A percentile compares a stretch with the other conserved stretches of the same genome.
These are phyloP conservation scores for Austroboletus eburneus DNA, from an alignment of 768 basidiomycete genomes.

Conservation along the genomic window DNA sequence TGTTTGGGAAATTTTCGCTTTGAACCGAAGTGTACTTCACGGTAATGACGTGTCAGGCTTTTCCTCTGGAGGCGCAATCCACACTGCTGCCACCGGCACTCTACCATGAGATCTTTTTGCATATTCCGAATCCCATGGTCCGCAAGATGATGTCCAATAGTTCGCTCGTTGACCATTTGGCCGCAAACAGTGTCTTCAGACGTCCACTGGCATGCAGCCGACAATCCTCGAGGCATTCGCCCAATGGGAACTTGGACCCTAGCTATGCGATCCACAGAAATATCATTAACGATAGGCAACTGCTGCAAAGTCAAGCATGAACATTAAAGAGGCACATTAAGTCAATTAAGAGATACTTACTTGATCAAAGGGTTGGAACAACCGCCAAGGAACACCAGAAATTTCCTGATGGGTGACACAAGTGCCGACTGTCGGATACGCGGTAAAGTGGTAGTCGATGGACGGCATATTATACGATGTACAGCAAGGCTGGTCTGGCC, in stretches of 20 bases:
- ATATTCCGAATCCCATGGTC: slow-evolving; percentile 9
- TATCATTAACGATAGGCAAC: background rate
- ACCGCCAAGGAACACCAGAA: background rate
- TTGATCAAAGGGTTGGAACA: background rate
- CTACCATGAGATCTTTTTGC: background rate
- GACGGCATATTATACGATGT: too few relatives aligned
- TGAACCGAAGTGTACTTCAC: slow-evolving; percentile 14
- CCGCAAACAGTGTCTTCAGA: background rate
- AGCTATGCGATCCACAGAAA: background rate
- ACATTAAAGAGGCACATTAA: background rate
- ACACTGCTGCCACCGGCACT: slow-evolving; percentile 13
- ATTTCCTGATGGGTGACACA: background rate
- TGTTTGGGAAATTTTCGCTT: slow-evolving; percentile 3
- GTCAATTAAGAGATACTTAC: slow-evolving; percentile 1
- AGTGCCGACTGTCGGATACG: background rate
- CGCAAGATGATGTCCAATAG: slow-evolving; percentile 9
- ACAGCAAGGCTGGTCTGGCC: background rate
- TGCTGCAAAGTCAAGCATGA: background rate
- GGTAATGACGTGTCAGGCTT: slow-evolving; percentile 7
- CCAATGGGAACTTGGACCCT: background rate
- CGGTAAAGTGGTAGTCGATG: background rate
- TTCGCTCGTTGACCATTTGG: background rate
- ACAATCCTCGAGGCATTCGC: background rate
- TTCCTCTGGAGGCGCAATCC: background rate
- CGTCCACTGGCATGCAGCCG: slow-evolving; percentile 1